Percentiles rank a stretch among this genome's conserved stretches.
Evolutionary conservation across 208 protist genomes (phyloP).

Genomic region (Leishmania tarentolae): DNA sequence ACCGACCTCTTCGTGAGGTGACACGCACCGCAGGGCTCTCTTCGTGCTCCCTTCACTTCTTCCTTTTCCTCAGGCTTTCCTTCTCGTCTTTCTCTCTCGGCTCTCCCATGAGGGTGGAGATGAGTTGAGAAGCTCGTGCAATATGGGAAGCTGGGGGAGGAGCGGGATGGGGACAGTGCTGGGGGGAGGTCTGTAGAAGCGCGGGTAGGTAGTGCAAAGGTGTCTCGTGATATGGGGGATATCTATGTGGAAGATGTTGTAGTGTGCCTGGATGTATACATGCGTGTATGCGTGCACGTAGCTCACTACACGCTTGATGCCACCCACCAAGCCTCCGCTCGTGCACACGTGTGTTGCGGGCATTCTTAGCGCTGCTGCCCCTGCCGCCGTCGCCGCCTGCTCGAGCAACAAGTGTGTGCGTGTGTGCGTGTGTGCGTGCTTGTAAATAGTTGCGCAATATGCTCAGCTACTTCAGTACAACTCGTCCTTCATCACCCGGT

Average conservation of each 20-base stretch:
- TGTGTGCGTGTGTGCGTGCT: background rate
- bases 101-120: background rate
- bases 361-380: background rate
- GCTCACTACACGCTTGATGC: background rate
- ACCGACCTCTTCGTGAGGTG: background rate
- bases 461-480: background rate
- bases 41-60: background rate
- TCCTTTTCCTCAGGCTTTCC: background rate
- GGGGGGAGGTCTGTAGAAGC: background rate
- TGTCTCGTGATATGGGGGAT: background rate
- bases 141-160: background rate
- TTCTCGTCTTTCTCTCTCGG: background rate
- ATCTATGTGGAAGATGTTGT: background rate
- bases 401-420: background rate
- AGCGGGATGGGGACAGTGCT: background rate
- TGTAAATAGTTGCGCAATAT: background rate
- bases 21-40: background rate
- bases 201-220: background rate
- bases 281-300: background rate
- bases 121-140: background rate
- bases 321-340: background rate
- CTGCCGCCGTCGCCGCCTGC: background rate
- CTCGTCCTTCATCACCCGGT: background rate
- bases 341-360: background rate
- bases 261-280: background rate